Evolutionary conservation across 148 eudicot genomes (phyloP).

Genomic region (Bassia scoparia): DNA sequence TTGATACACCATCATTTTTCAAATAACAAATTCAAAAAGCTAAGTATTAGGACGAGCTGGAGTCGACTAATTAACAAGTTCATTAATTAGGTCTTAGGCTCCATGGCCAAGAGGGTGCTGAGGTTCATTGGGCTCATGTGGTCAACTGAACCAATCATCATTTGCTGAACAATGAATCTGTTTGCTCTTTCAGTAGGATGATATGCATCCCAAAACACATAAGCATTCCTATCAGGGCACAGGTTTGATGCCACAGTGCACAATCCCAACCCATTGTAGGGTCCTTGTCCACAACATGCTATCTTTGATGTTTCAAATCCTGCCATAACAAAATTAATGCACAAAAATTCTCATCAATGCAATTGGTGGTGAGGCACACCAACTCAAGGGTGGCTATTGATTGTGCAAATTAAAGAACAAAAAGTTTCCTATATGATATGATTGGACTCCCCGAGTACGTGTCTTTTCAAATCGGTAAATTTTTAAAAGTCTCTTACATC

Average conservation of each 20-base stretch:
- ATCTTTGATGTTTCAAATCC: slow-evolving; percentile 63
- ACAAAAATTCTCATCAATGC: background rate
- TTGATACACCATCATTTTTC: background rate
- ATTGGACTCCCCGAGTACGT: too few relatives aligned
- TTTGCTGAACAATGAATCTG: slow-evolving; percentile 50
- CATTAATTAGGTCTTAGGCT: slow-evolving; percentile 9
- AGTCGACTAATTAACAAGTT: background rate
- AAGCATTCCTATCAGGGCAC: slow-evolving; percentile 43
- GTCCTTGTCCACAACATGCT: slow-evolving; percentile 91
- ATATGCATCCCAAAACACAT: slow-evolving; percentile 75
- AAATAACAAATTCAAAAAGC: background rate
- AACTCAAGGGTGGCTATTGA: slow-evolving; percentile 23
- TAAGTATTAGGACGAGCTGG: too few relatives aligned
- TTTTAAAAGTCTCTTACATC: too few relatives aligned
- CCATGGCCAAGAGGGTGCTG: slow-evolving; percentile 59
- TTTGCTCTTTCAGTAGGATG: slow-evolving; percentile 74
- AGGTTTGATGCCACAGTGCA: slow-evolving; percentile 53
- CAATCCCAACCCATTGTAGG: slow-evolving; percentile 61
- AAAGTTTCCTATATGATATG: background rate
- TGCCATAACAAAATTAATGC: slow-evolving; percentile 39
- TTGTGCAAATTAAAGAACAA: background rate
- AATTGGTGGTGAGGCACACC: slow-evolving; percentile 8
- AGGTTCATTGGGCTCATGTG: slow-evolving; percentile 82
- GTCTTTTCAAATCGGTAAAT: background rate
- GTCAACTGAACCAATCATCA: slow-evolving; percentile 42